Percentiles rank a stretch among this genome's conserved stretches.
These are phyloP conservation scores for Lepiota brunneoincarnata DNA, from an alignment of 768 basidiomycete genomes.

Conservation along the genomic window DNA sequence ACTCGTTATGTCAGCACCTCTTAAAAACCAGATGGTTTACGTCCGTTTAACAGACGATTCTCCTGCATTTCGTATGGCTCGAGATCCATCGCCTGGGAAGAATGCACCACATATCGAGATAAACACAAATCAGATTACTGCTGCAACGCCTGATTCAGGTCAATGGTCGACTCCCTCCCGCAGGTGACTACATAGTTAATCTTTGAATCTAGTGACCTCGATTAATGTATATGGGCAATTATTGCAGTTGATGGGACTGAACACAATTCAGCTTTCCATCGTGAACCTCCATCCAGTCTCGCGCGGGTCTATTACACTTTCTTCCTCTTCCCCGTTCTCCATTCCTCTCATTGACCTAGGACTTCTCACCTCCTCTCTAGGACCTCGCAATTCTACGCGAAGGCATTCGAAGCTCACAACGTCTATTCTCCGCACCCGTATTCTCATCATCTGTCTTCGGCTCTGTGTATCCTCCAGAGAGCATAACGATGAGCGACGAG, in stretches of 20 bases:
- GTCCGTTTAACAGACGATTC: background rate
- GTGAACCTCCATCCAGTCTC: slow-evolving; percentile 4
- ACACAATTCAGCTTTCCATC: background rate
- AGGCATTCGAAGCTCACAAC: slow-evolving; percentile 10
- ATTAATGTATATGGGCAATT: background rate
- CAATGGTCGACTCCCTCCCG: background rate
- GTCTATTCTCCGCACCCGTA: slow-evolving; percentile 7
- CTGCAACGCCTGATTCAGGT: background rate
- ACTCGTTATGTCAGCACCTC: background rate
- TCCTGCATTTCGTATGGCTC: slow-evolving; percentile 6
- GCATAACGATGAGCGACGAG: background rate
- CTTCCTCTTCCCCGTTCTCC: slow-evolving; percentile 5
- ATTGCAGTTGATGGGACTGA: background rate
- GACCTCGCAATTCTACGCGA: slow-evolving; percentile 11
- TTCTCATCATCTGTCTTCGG: slow-evolving; percentile 8
- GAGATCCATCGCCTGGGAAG: background rate
- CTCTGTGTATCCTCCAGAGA: background rate
- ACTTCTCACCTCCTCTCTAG: slow-evolving; percentile 5
- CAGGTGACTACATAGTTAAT: background rate
- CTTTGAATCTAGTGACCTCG: background rate
- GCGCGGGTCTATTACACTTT: slow-evolving; percentile 7
- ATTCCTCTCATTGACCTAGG: slow-evolving; percentile 3
- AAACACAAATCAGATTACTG: background rate
- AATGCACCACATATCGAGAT: background rate
- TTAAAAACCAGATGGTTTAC: background rate